Conservation (phyloP, 129 eudicot species). For the Heracleum sosnowskyi region DNA sequence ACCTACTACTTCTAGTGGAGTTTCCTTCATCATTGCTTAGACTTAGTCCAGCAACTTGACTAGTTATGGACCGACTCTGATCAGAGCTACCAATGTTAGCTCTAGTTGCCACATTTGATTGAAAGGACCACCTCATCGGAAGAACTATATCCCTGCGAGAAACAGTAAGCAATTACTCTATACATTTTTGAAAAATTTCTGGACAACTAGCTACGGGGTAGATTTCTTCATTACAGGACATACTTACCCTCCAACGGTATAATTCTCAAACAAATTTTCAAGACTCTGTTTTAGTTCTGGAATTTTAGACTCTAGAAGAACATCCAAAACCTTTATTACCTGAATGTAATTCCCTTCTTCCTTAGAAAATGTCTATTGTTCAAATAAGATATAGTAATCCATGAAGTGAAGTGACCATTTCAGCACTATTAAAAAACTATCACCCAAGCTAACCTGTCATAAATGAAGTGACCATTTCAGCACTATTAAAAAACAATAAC, state of each 20-base stretch:
- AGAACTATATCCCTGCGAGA: conserved; percentile 31
- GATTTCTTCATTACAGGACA: not conserved
- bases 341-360: conserved; percentile 36
- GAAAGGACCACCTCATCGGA: conserved; percentile 51
- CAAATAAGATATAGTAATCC: conserved; percentile 27
- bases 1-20: conserved; percentile 10
- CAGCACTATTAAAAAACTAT: no score
- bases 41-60: conserved; percentile 23
- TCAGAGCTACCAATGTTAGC: not conserved
- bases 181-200: no score
- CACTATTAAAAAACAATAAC: no score
- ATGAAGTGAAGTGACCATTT: no score
- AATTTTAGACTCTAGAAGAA: conserved; percentile 33
- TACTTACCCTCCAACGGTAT: conserved; percentile 48
- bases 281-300: conserved; percentile 28
- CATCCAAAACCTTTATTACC: conserved; percentile 49
- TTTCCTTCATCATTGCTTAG: conserved; percentile 13
- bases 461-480: no score
- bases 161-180: not conserved
- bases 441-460: not conserved
- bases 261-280: conserved; percentile 27
- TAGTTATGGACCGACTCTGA: conserved; percentile 16
- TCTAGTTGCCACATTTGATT: conserved; percentile 8
- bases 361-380: conserved; percentile 36
- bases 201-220: no score